phyloP scores from a whole-genome alignment of 2,329 filamentous ascomycete genomes.

The Akanthomyces muscarius region DNA sequence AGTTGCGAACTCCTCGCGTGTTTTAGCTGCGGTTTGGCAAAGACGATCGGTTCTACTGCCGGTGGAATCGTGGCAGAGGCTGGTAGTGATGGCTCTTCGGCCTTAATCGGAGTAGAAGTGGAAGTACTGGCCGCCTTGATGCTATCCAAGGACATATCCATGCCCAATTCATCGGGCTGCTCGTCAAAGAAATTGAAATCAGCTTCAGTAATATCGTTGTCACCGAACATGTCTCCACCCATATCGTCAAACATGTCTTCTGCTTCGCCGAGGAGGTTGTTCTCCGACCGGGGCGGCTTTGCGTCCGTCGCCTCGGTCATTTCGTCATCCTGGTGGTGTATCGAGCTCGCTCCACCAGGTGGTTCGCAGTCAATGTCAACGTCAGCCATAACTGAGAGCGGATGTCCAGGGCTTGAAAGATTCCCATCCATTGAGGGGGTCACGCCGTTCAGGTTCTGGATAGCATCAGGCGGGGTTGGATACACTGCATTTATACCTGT shows the following conservation, averaged over 20 bases:
- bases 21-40: conserved; percentile 57
- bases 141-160: conserved; percentile 32
- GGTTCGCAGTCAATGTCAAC: conserved; percentile 33
- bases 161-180: conserved; percentile 40
- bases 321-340: conserved; percentile 14
- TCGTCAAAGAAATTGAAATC: conserved; percentile 84
- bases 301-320: conserved; percentile 34
- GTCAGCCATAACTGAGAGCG: conserved; percentile 22
- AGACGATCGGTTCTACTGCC: conserved; percentile 35
- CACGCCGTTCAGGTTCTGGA: conserved; percentile 50
- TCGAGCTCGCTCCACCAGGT: conserved; percentile 24
- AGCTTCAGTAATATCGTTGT: conserved; percentile 72
- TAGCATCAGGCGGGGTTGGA: conserved; percentile 66
- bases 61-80: conserved; percentile 20
- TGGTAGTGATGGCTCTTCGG: conserved; percentile 19
- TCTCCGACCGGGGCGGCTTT: conserved; percentile 43
- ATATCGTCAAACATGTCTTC: conserved; percentile 66
- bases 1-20: conserved; percentile 53
- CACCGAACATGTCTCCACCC: conserved; percentile 66
- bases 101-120: conserved; percentile 18
- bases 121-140: conserved; percentile 16
- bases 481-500: conserved; percentile 56
- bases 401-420: conserved; percentile 53
- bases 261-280: conserved; percentile 43
- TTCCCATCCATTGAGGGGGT: conserved; percentile 55